Evolutionary conservation across 2,329 filamentous ascomycete genomes (phyloP).

Genomic region (Ambrosiella beaveri): DNA sequence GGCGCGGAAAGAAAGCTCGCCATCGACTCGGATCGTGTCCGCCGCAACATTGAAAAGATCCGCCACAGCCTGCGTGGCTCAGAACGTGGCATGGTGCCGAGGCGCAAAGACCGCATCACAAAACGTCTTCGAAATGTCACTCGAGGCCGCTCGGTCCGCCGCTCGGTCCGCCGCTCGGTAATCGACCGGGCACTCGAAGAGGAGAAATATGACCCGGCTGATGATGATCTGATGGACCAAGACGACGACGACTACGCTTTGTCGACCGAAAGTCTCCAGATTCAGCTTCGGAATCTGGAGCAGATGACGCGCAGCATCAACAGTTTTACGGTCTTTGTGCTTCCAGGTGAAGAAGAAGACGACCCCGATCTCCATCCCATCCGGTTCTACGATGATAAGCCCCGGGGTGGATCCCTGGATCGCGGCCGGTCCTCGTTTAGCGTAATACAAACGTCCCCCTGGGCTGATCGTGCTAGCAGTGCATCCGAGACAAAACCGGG

Average conservation of each 20-base stretch:
- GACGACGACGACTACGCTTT: conserved; percentile 8
- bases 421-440: background rate
- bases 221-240: conserved; percentile 9
- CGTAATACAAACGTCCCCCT: conserved; percentile 17
- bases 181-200: conserved; percentile 5
- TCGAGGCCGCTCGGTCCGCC: background rate
- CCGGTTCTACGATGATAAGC: conserved; percentile 18
- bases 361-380: conserved; percentile 69
- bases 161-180: background rate
- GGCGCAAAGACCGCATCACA: conserved; percentile 11
- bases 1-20: conserved; percentile 88
- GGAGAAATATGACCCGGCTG: background rate
- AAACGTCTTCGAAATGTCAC: conserved; percentile 5
- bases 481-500: background rate
- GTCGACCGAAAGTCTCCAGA: conserved; percentile 27
- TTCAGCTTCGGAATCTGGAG: conserved; percentile 60
- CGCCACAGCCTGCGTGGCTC: conserved; percentile 38
- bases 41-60: conserved; percentile 90
- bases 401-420: background rate
- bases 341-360: conserved; percentile 60
- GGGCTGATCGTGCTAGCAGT: conserved; percentile 38
- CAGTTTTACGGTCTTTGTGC: conserved; percentile 59
- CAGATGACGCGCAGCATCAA: conserved; percentile 81
- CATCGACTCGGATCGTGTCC: conserved; percentile 86
- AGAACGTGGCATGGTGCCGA: conserved; percentile 3